These are phyloP conservation scores for Pleurotus pulmonarius DNA, from an alignment of 768 basidiomycete genomes.

Conservation along the genomic window DNA sequence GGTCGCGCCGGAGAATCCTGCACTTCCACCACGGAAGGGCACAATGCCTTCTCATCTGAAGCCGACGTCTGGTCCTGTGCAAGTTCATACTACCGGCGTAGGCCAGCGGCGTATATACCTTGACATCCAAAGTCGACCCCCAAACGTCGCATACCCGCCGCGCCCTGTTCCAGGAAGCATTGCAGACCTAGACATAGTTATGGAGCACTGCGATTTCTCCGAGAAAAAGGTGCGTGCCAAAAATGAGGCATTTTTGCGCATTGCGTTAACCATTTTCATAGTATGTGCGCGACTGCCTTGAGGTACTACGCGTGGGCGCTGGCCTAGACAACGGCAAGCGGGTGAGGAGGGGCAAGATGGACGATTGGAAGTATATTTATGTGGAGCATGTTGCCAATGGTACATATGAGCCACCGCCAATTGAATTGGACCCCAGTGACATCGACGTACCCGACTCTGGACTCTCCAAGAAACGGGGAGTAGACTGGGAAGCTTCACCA, in stretches of 20 bases:
- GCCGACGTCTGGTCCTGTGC: conserved; percentile 40
- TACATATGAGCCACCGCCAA: conserved; percentile 16
- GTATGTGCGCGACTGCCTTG: conserved; percentile 98
- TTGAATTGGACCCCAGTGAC: conserved; percentile 29
- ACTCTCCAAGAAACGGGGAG: conserved; percentile 54
- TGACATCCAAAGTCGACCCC: conserved; percentile 58
- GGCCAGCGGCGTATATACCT: conserved; percentile 80
- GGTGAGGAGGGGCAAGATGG: conserved; percentile 69
- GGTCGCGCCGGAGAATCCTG: conserved; percentile 62
- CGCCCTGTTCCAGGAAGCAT: conserved; percentile 82
- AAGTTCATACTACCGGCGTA: conserved; percentile 60
- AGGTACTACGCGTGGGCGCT: conserved; percentile 87
- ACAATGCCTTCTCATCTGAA: conserved; percentile 46
- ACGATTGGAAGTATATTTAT: conserved; percentile 89
- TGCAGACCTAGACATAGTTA: conserved; percentile 83
- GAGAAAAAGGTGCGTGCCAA: conserved; percentile 56
- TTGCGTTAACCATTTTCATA: conserved; percentile 26
- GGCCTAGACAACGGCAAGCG: conserved; percentile 82
- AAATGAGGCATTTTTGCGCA: not conserved
- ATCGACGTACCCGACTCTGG: conserved; percentile 47
- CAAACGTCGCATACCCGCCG: conserved; percentile 77
- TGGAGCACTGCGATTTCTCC: conserved; percentile 92
- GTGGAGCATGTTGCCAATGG: conserved; percentile 46
- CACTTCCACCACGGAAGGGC: conserved; percentile 52
- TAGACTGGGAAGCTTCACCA: conserved; percentile 57